Evolutionary conservation across 345 rosid species (phyloP).

Genomic region (Psidium friedrichsthalianum): DNA sequence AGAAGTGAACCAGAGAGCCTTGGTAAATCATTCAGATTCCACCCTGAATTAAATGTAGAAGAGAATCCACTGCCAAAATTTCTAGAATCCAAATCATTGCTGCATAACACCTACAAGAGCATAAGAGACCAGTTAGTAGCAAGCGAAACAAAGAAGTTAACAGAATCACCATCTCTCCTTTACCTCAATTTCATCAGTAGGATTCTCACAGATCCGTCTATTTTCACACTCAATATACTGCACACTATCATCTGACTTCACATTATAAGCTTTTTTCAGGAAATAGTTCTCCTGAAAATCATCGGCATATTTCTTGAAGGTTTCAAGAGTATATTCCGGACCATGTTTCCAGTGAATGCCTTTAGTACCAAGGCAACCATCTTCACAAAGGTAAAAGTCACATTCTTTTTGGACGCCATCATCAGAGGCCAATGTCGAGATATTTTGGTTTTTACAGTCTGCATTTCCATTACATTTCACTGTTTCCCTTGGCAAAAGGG

Average conservation of each 20-base stretch:
- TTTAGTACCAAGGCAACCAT: conserved; percentile 12
- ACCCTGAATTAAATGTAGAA: conserved; percentile 21
- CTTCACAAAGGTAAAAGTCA: conserved; percentile 7
- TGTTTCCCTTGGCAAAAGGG: conserved; percentile 8
- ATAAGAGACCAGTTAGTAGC: not conserved
- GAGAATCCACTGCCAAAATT: conserved; percentile 74
- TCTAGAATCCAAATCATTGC: conserved; percentile 28
- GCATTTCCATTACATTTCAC: conserved; percentile 7
- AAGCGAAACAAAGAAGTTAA: not conserved
- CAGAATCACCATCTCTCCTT: not conserved
- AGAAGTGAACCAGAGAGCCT: conserved; percentile 62
- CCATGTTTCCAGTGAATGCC: conserved; percentile 19
- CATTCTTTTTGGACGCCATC: conserved; percentile 6
- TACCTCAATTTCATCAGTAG: conserved; percentile 50
- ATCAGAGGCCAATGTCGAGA: not conserved
- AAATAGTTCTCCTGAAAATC: conserved; percentile 35
- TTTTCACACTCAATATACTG: conserved; percentile 52
- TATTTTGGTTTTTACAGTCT: conserved; percentile 6
- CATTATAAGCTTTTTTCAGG: conserved; percentile 3
- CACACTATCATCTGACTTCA: conserved; percentile 11
- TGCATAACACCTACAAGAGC: conserved; percentile 39
- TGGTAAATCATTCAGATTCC: conserved; percentile 67
- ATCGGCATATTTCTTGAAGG: conserved; percentile 40
- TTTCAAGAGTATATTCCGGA: conserved; percentile 33
- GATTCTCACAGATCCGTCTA: conserved; percentile 41